These are phyloP conservation scores for Phytophthora agathidicida DNA, from an alignment of 352 stramenopile genomes.

Conservation along the genomic window DNA sequence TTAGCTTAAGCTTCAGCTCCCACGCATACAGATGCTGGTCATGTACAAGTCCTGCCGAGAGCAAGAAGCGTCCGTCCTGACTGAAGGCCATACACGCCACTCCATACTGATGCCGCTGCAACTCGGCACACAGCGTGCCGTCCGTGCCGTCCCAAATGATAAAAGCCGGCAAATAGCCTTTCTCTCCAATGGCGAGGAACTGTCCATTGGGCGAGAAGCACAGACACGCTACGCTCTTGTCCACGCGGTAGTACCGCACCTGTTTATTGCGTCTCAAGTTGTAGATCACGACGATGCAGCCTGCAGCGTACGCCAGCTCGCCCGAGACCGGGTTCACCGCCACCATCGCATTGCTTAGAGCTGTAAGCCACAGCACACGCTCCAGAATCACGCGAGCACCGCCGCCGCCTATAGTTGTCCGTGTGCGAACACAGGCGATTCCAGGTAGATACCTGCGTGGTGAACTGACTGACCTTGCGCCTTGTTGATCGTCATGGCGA, in stretches of 20 bases:
- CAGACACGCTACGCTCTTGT: constrained; percentile 83
- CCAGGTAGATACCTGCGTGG: too few species aligned
- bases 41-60: constrained; percentile 81
- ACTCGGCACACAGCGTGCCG: constrained; percentile 79
- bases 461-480: too few species aligned
- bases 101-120: constrained; percentile 85
- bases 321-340: constrained; percentile 77
- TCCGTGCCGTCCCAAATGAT: constrained; percentile 87
- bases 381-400: constrained; percentile 75
- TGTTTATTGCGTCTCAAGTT: constrained; percentile 87
- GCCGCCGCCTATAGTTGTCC: too few species aligned
- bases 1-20: constrained; percentile 50
- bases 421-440: too few species aligned
- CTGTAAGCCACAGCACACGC: constrained; percentile 80
- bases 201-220: constrained; percentile 86
- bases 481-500: too few species aligned
- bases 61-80: constrained; percentile 57
- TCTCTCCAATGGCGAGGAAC: constrained; percentile 89
- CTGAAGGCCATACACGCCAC: constrained; percentile 84
- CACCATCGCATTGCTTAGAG: constrained; percentile 76
- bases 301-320: constrained; percentile 87
- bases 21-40: constrained; percentile 86
- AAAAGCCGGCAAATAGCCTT: constrained; percentile 82
- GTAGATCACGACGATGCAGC: constrained; percentile 92
- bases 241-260: constrained; percentile 88